A percentile compares a stretch with the other conserved stretches of the same genome.
These are phyloP conservation scores for Rhynchospora breviuscula DNA, from an alignment of 176 grass and related monocot genomes.

Conservation along the genomic window DNA sequence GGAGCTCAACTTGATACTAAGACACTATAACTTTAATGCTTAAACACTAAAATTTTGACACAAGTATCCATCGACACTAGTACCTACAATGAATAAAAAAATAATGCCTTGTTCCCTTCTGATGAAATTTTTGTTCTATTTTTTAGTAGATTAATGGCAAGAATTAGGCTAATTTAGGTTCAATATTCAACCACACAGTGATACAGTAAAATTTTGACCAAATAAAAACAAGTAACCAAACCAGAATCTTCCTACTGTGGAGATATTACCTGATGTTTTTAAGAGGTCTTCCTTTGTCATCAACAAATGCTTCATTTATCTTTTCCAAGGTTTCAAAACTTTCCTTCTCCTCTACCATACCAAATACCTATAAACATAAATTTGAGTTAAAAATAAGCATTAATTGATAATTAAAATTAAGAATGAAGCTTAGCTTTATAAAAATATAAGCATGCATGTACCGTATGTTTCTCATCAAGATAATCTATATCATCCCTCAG, in stretches of 20 bases:
- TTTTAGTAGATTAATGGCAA: background rate
- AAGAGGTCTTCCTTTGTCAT: slow-evolving; percentile 80
- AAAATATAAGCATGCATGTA: slow-evolving; percentile 29
- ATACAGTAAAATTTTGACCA: background rate
- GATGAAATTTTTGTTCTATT: background rate
- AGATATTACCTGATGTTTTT: slow-evolving; percentile 76
- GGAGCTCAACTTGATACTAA: background rate
- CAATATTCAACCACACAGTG: background rate
- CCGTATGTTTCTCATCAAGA: slow-evolving; percentile 96
- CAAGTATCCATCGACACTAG: background rate
- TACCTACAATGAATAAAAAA: background rate
- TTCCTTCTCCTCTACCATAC: slow-evolving; percentile 65
- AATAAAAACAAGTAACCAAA: slow-evolving; percentile 9
- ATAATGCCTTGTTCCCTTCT: background rate
- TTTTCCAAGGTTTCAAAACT: slow-evolving; percentile 79
- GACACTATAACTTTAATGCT: background rate
- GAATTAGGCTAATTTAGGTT: background rate
- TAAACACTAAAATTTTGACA: background rate
- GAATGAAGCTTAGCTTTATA: background rate
- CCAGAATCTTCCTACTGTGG: background rate
- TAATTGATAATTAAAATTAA: background rate
- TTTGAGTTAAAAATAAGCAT: background rate
- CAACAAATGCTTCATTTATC: slow-evolving; percentile 96
- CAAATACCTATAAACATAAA: slow-evolving; percentile 63
- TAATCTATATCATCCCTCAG: slow-evolving; percentile 85